phyloP scores from a whole-genome alignment of 257 asterid species.

The Ocimum tenuiflorum region DNA sequence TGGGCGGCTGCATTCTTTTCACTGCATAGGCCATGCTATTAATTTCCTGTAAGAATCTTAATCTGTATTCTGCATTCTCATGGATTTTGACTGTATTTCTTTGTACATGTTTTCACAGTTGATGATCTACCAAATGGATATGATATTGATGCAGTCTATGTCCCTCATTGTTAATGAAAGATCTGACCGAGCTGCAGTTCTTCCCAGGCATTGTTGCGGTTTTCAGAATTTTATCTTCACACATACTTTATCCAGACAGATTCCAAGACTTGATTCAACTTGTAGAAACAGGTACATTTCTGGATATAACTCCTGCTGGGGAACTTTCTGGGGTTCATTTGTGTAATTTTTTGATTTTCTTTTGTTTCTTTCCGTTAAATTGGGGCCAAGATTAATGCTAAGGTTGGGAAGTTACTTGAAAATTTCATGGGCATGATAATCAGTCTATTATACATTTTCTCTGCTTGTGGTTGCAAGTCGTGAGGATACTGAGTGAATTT shows the following conservation, averaged over 20 bases:
- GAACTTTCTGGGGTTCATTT: not conserved
- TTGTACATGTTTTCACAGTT: constrained; percentile 36
- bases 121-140: constrained; percentile 43
- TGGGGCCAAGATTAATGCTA: too few species aligned
- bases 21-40: not conserved
- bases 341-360: not conserved
- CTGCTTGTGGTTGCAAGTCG: too few species aligned
- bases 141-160: constrained; percentile 27
- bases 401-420: too few species aligned
- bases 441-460: too few species aligned
- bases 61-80: not conserved
- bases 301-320: not conserved
- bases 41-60: not conserved
- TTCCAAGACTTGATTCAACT: constrained; percentile 27
- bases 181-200: constrained; percentile 22
- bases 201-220: constrained; percentile 27
- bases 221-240: constrained; percentile 20
- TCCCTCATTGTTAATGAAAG: constrained; percentile 31
- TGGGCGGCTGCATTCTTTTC: too few species aligned
- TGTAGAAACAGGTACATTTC: constrained; percentile 41
- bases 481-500: too few species aligned
- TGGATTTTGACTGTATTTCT: constrained; percentile 7
- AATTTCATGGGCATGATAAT: too few species aligned
- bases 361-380: too few species aligned
- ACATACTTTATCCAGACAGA: constrained; percentile 25